Evolutionary conservation across 352 stramenopile species (phyloP).

Genomic region (Blastocystis sp.): DNA sequence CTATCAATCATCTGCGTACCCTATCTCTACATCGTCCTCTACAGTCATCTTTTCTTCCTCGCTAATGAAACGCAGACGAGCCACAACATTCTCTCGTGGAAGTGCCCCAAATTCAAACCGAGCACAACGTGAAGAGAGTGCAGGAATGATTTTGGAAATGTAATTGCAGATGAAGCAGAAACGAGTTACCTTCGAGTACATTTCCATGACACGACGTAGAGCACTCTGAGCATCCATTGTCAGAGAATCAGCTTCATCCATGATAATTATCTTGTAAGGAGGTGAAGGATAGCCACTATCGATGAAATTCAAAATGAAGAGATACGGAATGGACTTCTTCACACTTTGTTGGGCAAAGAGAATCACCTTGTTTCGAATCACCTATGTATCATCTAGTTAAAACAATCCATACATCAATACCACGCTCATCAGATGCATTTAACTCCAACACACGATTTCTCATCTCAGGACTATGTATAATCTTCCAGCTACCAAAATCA

Average conservation of each 20-base stretch:
- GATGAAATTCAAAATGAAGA: background rate
- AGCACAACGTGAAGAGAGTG: slow-evolving; percentile 88
- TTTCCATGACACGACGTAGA: slow-evolving; percentile 82
- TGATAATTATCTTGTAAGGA: slow-evolving; percentile 87
- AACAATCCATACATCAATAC: slow-evolving; percentile 89
- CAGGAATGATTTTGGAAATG: slow-evolving; percentile 85
- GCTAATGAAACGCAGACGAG: slow-evolving; percentile 32
- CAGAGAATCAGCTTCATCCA: slow-evolving; percentile 93
- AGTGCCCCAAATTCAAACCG: slow-evolving; percentile 66
- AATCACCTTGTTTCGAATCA: slow-evolving; percentile 60
- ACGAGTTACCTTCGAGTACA: slow-evolving; percentile 91
- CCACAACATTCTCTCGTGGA: background rate
- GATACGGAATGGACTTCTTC: slow-evolving; percentile 35
- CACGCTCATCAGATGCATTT: slow-evolving; percentile 90
- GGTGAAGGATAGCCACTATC: slow-evolving; percentile 56
- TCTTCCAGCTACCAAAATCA: background rate
- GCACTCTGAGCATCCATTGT: slow-evolving; percentile 83
- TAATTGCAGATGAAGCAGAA: slow-evolving; percentile 99
- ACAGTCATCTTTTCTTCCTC: slow-evolving; percentile 27
- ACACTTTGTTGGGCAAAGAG: slow-evolving; percentile 47
- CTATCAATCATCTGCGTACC: background rate
- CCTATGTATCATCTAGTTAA: background rate
- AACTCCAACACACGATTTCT: slow-evolving; percentile 70
- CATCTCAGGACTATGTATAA: slow-evolving; percentile 38
- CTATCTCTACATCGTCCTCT: background rate